Percentiles rank a stretch among this genome's conserved stretches.
These are phyloP conservation scores for Phytophthora boehmeriae DNA, from an alignment of 352 stramenopile species.

Conservation along the genomic window DNA sequence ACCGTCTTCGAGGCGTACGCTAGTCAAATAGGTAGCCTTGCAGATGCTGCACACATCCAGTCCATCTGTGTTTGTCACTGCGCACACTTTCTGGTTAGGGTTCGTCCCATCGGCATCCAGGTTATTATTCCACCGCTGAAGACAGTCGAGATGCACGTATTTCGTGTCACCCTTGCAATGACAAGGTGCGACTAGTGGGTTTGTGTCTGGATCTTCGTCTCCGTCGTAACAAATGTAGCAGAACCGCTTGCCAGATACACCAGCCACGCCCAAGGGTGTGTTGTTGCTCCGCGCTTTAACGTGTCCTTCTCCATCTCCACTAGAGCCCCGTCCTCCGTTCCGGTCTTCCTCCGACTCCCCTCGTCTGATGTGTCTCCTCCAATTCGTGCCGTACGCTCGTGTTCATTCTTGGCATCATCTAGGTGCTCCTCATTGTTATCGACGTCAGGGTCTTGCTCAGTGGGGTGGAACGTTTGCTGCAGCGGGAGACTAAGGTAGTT, in stretches of 20 bases:
- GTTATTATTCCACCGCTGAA: conserved; percentile 94
- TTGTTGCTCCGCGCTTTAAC: conserved; percentile 19
- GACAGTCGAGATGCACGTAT: conserved; percentile 92
- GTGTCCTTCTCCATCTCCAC: conserved; percentile 15
- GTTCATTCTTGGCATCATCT: conserved; percentile 38
- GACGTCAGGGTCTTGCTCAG: conserved; percentile 32
- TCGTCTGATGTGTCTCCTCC: conserved; percentile 78
- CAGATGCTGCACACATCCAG: conserved; percentile 91
- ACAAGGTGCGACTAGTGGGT: conserved; percentile 90
- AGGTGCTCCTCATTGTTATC: conserved; percentile 45
- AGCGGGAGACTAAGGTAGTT: conserved; percentile 86
- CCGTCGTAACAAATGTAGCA: conserved; percentile 95
- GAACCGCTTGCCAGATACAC: conserved; percentile 60
- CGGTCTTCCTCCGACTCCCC: conserved; percentile 81
- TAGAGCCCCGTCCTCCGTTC: conserved; percentile 28
- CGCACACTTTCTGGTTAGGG: conserved; percentile 89
- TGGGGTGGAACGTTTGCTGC: conserved; percentile 84
- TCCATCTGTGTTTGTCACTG: conserved; percentile 89
- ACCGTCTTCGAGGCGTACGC: conserved; percentile 86
- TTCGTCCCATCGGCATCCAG: conserved; percentile 77
- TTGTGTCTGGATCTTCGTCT: conserved; percentile 83
- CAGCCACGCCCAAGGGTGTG: conserved; percentile 50
- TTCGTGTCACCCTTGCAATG: conserved; percentile 93
- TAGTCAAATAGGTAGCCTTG: conserved; percentile 91
- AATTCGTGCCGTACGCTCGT: conserved; percentile 27